Base-by-base conservation (phyloP, 257 asterid species). In the Solanum infundibuliforme region DNA sequence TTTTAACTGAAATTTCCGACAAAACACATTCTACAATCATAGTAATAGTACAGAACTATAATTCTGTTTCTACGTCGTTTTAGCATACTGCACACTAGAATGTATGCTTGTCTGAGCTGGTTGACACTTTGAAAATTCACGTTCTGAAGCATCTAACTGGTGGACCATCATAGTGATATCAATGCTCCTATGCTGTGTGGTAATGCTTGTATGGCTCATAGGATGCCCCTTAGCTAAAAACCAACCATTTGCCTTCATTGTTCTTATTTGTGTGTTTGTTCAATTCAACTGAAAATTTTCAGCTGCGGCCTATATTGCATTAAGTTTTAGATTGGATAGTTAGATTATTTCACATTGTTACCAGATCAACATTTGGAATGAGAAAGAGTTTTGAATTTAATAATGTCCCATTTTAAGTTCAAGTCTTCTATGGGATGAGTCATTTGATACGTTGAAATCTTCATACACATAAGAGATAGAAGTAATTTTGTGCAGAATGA, bases 401-500 rank as follows among this genome's bases (percentile, higher is more conserved):
- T 39, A 39, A n/a, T 39, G 36, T 39, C 35, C 60, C 35, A 25
- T 39, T 77, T 38, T 25, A 39, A 43, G 7, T 39, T 76, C 83
- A 12, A 12, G 23, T 41, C 43, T 71, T 76, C 55, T 38, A 76
- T n/a, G 60, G 23, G 27, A 77, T 12, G n/a, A 39, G n/a, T 77
- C 7, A 2, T 77, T 77, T 13, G 36, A 34, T 25, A 25, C 0
- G 13, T 25, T 13, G 14, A 41, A 77, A 41, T 25, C 8, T n/a
- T 69, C 27, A 18, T 2, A 74, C 20, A 8, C 82, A 20, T 81
- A 21, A 25, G 6, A 38, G 7, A 34, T 12, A 21, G 8, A 23
- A 66, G 62, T 60, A 25, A 11, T 8, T 29, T 29, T 65, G 25
- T 27, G 83, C 89, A 90, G 90, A 58, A 60, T 48, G 88, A 90